phyloP scores from a whole-genome alignment of 2,329 filamentous ascomycete genomes.

The Pestalotiopsis sp. region DNA sequence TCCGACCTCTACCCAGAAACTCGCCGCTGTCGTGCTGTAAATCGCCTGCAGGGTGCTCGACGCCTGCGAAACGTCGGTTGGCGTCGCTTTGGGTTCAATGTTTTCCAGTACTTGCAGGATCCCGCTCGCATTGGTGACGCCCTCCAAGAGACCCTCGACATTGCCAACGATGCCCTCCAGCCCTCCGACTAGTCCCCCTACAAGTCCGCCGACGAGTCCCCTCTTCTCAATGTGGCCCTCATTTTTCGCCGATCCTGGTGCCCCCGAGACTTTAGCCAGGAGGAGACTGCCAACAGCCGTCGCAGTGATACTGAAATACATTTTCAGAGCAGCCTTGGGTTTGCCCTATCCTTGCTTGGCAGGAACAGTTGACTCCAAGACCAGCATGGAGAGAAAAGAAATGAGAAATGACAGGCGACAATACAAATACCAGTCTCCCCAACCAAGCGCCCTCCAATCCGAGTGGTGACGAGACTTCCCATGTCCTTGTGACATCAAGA shows the following conservation, averaged over 20 bases:
- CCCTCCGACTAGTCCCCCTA: background rate
- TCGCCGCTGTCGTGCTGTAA: constrained; percentile 8
- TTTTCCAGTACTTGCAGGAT: constrained; percentile 3
- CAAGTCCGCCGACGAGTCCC: background rate
- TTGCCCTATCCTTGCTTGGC: background rate
- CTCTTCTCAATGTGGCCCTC: background rate
- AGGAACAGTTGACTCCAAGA: background rate
- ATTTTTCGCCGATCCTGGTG: background rate
- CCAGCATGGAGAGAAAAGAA: background rate
- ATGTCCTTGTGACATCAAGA: background rate
- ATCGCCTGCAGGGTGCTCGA: constrained; percentile 1
- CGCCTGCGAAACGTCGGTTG: background rate
- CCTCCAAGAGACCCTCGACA: constrained; percentile 3
- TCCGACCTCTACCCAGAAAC: background rate
- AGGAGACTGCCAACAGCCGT: background rate
- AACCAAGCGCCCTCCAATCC: background rate
- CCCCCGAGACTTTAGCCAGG: background rate
- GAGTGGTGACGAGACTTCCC: background rate
- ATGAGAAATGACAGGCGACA: background rate
- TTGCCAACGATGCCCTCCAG: background rate
- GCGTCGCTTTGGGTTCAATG: background rate
- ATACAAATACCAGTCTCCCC: background rate
- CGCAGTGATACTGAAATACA: background rate
- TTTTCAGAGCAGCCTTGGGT: background rate
- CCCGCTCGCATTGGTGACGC: background rate